These are phyloP conservation scores for Arthonia radiata DNA, from an alignment of 495 filamentous ascomycete species.

Conservation along the genomic window DNA sequence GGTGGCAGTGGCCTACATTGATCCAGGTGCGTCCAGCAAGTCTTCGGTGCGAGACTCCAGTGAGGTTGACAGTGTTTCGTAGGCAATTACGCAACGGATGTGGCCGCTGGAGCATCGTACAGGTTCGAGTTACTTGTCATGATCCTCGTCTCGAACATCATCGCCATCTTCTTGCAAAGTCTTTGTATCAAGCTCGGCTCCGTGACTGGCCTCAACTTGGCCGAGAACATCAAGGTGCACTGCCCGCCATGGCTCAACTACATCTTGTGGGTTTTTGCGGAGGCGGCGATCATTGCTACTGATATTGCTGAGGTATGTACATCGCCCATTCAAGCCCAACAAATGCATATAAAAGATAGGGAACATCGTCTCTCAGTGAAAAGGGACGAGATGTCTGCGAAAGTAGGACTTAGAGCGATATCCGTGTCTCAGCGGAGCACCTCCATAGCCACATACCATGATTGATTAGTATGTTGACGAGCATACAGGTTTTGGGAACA, in stretches of 20 bases:
- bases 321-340: too few relatives aligned
- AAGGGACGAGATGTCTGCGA: too few relatives aligned
- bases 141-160: constrained; percentile 58
- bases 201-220: constrained; percentile 64
- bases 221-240: constrained; percentile 52
- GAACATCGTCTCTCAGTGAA: too few relatives aligned
- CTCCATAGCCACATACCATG: too few relatives aligned
- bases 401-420: too few relatives aligned
- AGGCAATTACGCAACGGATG: constrained; percentile 58
- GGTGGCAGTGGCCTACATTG: constrained; percentile 52
- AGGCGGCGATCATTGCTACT: constrained; percentile 64
- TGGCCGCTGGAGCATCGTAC: constrained; percentile 28
- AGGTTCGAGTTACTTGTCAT: constrained; percentile 45
- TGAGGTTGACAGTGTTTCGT: constrained; percentile 1
- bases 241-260: constrained; percentile 56
- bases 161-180: constrained; percentile 63
- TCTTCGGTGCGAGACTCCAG: not conserved
- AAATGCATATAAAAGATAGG: too few relatives aligned
- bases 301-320: constrained; percentile 60
- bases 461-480: too few relatives aligned
- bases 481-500: constrained; percentile 63
- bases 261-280: constrained; percentile 46
- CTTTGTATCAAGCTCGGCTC: constrained; percentile 64
- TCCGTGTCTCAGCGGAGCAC: too few relatives aligned
- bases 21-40: constrained; percentile 28